A percentile compares a stretch with the other conserved stretches of the same genome.
phyloP scores from a whole-genome alignment of 208 protist species.

The Naegleria gruberi region DNA sequence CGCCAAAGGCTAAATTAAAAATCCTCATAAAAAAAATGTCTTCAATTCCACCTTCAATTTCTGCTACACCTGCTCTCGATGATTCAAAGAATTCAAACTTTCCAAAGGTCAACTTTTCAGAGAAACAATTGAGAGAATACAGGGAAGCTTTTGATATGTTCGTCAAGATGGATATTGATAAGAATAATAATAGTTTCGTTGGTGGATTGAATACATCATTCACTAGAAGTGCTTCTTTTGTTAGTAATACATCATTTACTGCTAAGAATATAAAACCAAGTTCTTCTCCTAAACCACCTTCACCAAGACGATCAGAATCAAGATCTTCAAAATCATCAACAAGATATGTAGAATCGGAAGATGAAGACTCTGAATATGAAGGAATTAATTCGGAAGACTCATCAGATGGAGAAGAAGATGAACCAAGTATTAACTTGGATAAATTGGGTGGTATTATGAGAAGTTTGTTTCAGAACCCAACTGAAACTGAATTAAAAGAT shows the following conservation, averaged over 20 bases:
- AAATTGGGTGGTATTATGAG: slow-evolving; percentile 31
- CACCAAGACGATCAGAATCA: no score
- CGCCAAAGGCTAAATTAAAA: no score
- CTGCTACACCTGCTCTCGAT: not conserved
- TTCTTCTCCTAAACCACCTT: no score
- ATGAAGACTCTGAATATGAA: not conserved
- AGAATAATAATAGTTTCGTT: not conserved
- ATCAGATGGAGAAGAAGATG: not conserved
- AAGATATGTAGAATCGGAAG: not conserved
- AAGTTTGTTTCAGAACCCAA: slow-evolving; percentile 30
- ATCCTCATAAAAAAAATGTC: no score
- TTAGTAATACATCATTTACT: not conserved
- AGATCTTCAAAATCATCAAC: not conserved
- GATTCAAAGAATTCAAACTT: not conserved
- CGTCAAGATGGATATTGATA: not conserved
- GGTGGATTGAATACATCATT: no score
- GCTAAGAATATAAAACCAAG: not conserved
- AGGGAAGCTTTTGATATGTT: not conserved
- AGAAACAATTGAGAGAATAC: not conserved
- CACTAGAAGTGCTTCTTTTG: not conserved
- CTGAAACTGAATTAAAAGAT: slow-evolving; percentile 29
- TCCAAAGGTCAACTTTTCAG: not conserved
- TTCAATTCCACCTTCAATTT: not conserved
- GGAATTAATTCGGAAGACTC: not conserved
- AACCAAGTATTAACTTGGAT: slow-evolving; percentile 23